Base-by-base conservation (phyloP, 2,329 filamentous ascomycete species). In the Zalaria sp. region DNA sequence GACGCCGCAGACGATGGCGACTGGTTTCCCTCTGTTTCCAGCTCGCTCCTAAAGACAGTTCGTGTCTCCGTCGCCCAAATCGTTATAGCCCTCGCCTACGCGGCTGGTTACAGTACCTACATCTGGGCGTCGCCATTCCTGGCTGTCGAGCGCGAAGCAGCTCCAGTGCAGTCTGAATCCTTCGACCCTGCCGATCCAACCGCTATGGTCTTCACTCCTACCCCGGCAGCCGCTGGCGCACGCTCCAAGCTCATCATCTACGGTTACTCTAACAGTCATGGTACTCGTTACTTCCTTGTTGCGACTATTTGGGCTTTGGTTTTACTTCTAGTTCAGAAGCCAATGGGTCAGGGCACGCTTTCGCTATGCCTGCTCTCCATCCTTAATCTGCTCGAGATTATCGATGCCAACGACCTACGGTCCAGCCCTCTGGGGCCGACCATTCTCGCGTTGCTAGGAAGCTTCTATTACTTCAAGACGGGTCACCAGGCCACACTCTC, bases 401-500 rank as follows among this genome's bases (percentile, higher is more conserved):
- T 80, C 41, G 74, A 78, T 56, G 75, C 73, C 3, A 78, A 78
- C 51, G 64, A 64, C 29, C 61, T 78, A 1, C 76, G 79, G 10
- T 68, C 74, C 38, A 79, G 78, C 36, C 71, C 86, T 5, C 82
- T 96, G 52, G 89, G 87, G 0, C 88, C 91, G 18, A 68, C 91
- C 34, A 72, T 93, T 47, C 74, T 96, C 26, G 89, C 79, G 7
- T 65, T 96, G n/a, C 75, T 98, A 1, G 91, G 88, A 45, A 86
- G 83, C 54, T 93, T 89, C 62, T 81, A 95, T 67, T 98, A 80
- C 68, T 98, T 98, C 76, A 95, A 93, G 58, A 98, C 91, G 0
- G 91, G 91, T 46, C 91, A 98, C 61, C 89, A 96, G 63, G 89
- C 89, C 8, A 82, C 79, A 0, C 73, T 94, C 25, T 75, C 80